Base-by-base conservation (phyloP, 2,329 filamentous ascomycete species). In the Apiospora malaysiana region DNA sequence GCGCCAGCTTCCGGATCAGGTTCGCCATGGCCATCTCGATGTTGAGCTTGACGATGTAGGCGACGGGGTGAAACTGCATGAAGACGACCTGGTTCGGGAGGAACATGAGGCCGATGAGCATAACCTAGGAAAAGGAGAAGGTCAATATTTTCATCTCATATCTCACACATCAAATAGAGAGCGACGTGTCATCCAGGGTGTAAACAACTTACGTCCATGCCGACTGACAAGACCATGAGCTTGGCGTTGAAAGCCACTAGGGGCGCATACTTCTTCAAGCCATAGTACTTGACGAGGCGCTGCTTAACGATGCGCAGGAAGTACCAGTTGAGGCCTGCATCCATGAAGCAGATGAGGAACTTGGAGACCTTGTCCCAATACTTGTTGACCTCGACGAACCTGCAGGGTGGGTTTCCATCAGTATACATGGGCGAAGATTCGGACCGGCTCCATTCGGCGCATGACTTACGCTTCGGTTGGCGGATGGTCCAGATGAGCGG, bases 11-110 rank as follows among this genome's bases (percentile, higher is more conserved):
- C 25, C 77, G 82, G 71, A 87, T 85, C 25, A 88, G 81, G 69
- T 85, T 83, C 71, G 85, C 85, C 82, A 87, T 85, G 69, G 82
- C 83, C 81, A 87, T 84, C 74, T 87, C 85, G 75, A 88, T 86
- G 73, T 85, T 81, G 32, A 87, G 79, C 73, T 87, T 87, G 72
- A 85, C 71, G 78, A 68, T 47, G 67, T 68, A 68, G 32, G 67
- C 40, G 9, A 68, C 67, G 45, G 67, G 67, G 32, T 68, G 67
- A n/a, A 68, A 68, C 75, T 86, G 84, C 40, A 86, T 80, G 76
- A 86, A 87, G 23, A 86, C 80, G n/a, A 83, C 81, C n/a, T 80
- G 81, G 72, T 85, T 83, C 0, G 79, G 81, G 8, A 85, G 80
- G 1, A 81, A 84, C 84, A 86, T 86, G 40, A 84, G 78, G 4